Evolutionary conservation across 495 filamentous ascomycete species (phyloP).

Genomic region (Saxophila tyrrhenica): DNA sequence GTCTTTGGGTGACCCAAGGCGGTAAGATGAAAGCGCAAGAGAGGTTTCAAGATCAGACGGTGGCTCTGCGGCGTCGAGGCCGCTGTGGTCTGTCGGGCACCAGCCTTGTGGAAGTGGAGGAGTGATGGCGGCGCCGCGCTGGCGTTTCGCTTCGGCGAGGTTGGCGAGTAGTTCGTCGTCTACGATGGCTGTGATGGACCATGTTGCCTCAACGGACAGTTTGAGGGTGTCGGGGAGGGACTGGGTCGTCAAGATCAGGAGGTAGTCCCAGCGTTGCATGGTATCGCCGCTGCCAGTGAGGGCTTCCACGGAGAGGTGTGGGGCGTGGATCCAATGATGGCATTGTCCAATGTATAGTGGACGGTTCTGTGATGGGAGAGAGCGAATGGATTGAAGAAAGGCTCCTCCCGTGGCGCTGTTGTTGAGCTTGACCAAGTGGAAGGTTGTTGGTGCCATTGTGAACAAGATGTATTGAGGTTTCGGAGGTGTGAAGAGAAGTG

Average conservation of each 20-base stretch:
- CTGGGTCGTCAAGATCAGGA: not conserved
- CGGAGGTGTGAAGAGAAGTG: not conserved
- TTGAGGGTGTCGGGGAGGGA: not conserved
- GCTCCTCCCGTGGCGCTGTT: not conserved
- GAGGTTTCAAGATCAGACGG: slow-evolving; percentile 8
- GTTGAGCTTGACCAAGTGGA: slow-evolving; percentile 2
- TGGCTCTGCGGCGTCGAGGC: slow-evolving; percentile 5
- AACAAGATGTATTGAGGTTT: not conserved
- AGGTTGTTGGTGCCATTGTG: slow-evolving; percentile 6
- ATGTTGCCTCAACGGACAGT: not conserved
- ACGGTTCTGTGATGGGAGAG: not conserved
- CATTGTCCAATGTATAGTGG: slow-evolving; percentile 5
- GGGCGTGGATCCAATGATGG: slow-evolving; percentile 9
- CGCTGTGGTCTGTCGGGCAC: slow-evolving; percentile 1
- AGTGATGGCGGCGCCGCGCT: not conserved
- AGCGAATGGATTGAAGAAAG: not conserved
- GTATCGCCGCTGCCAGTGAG: not conserved
- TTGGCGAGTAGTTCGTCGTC: not conserved
- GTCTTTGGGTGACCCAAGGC: slow-evolving; percentile 1
- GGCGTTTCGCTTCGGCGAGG: not conserved
- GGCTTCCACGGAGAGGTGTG: not conserved
- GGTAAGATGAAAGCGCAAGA: not conserved
- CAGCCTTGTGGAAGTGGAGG: slow-evolving; percentile 7
- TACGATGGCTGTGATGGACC: slow-evolving; percentile 3
- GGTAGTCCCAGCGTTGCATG: slow-evolving; percentile 3